Evolutionary conservation across 2,329 filamentous ascomycete genomes (phyloP).

Genomic region (Plenodomus tracheiphilus): DNA sequence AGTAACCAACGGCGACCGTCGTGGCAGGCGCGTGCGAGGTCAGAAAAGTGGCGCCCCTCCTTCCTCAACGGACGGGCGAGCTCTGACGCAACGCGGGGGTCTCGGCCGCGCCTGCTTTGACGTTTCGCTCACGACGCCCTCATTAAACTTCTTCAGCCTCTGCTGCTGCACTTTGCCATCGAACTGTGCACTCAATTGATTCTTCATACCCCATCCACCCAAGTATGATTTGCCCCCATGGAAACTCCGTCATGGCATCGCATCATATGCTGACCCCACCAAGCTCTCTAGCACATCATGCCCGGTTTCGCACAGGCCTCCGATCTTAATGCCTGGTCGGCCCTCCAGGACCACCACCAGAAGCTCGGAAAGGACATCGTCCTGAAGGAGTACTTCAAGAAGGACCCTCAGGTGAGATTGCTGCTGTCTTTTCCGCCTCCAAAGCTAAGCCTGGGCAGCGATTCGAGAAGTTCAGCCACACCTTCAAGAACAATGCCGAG

Average conservation of each 20-base stretch:
- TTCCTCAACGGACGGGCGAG: slow-evolving; percentile 12
- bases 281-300: slow-evolving; percentile 46
- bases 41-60: slow-evolving; percentile 17
- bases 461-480: slow-evolving; percentile 87
- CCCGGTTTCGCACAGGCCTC: slow-evolving; percentile 78
- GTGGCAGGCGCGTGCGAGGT: slow-evolving; percentile 14
- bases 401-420: slow-evolving; percentile 62
- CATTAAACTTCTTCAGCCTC: slow-evolving; percentile 14
- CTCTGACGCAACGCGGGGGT: slow-evolving; percentile 30
- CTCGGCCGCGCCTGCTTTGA: slow-evolving; percentile 24
- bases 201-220: slow-evolving; percentile 5
- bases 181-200: slow-evolving; percentile 9
- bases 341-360: slow-evolving; percentile 89
- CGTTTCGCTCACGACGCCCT: slow-evolving; percentile 11
- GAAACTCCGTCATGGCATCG: background rate
- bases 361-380: slow-evolving; percentile 85
- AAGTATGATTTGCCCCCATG: slow-evolving; percentile 14
- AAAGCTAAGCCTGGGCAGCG: slow-evolving; percentile 55
- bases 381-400: slow-evolving; percentile 88
- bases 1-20: slow-evolving; percentile 24
- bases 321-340: slow-evolving; percentile 83
- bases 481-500: slow-evolving; percentile 78
- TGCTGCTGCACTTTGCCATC: slow-evolving; percentile 11
- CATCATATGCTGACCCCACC: slow-evolving; percentile 18
- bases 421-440: background rate